Percentiles rank a stretch among this genome's conserved stretches.
Evolutionary conservation across 163 green algal species (phyloP).

Genomic region (Volvox carteri): DNA sequence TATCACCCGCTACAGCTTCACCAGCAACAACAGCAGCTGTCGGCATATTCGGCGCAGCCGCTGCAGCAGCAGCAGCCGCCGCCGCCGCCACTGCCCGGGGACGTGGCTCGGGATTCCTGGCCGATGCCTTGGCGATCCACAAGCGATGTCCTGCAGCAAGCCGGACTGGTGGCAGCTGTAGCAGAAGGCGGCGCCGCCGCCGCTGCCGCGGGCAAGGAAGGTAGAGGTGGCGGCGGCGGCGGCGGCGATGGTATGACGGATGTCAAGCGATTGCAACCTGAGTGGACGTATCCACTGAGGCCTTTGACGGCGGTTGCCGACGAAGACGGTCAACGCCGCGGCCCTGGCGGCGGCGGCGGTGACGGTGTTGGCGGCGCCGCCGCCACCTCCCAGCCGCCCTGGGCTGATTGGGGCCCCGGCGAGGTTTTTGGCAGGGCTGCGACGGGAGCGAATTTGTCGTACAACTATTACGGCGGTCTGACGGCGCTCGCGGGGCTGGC

Average conservation of each 20-base stretch:
- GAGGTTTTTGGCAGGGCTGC: neutral
- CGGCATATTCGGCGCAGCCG: neutral
- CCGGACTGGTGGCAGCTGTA: neutral
- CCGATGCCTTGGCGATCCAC: constrained; percentile 8
- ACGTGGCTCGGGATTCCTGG: no score
- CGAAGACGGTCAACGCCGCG: no score
- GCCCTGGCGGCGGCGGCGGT: neutral
- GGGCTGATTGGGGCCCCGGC: neutral
- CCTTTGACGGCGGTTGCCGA: neutral
- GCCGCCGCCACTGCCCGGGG: no score
- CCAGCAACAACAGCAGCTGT: neutral
- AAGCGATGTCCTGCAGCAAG: constrained; percentile 23
- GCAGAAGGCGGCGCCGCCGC: neutral
- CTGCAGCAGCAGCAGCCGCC: neutral
- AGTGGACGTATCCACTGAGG: neutral
- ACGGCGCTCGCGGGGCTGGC: neutral
- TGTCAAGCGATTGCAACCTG: neutral
- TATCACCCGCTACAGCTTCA: neutral
- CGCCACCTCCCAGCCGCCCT: neutral
- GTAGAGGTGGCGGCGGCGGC: neutral
- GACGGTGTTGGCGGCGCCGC: neutral
- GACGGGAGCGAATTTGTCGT: neutral
- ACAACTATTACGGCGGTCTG: neutral
- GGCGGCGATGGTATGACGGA: neutral
- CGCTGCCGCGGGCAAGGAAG: neutral